phyloP scores from a whole-genome alignment of 768 basidiomycete genomes.

The Gyrodon lividus region DNA sequence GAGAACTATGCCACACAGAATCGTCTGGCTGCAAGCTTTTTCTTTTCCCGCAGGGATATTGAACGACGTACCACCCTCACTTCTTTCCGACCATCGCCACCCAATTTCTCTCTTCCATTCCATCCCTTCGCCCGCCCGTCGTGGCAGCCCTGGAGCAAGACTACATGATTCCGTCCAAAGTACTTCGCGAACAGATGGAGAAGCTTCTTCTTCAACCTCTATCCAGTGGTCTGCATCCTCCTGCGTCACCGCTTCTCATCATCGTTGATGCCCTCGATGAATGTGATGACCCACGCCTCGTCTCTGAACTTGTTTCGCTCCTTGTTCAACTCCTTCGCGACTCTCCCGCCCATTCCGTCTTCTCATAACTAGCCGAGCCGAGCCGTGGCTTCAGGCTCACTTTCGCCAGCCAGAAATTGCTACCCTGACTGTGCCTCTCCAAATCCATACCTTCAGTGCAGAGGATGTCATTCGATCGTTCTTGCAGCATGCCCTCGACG shows the following conservation, averaged over 20 bases:
- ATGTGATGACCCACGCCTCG: conserved; percentile 26
- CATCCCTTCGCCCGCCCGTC: conserved; percentile 22
- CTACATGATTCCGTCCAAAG: conserved; percentile 25
- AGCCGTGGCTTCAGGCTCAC: conserved; percentile 15
- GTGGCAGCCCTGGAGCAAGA: conserved; percentile 23
- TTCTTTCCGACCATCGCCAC: conserved; percentile 33
- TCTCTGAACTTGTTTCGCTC: conserved; percentile 24
- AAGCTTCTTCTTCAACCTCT: conserved; percentile 25
- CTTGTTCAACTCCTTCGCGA: conserved; percentile 15
- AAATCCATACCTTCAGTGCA: conserved; percentile 21
- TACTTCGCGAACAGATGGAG: conserved; percentile 30
- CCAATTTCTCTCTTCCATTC: conserved; percentile 26
- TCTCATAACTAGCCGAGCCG: conserved; percentile 23
- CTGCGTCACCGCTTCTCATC: conserved; percentile 15
- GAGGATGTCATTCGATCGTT: conserved; percentile 24
- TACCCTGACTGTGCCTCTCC: conserved; percentile 8
- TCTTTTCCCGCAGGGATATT: conserved; percentile 33
- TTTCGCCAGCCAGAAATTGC: conserved; percentile 16
- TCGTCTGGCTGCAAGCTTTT: conserved; percentile 35
- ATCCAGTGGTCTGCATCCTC: conserved; percentile 8
- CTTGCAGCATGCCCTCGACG: conserved; percentile 16
- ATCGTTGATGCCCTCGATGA: conserved; percentile 25
- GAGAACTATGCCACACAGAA: conserved; percentile 19
- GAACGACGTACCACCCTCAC: conserved; percentile 21
- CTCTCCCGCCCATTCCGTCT: conserved; percentile 17